A percentile compares a stretch with the other conserved stretches of the same genome.
phyloP scores from a whole-genome alignment of 2,329 filamentous ascomycete species.

The Rhinocladiella mackenziei region DNA sequence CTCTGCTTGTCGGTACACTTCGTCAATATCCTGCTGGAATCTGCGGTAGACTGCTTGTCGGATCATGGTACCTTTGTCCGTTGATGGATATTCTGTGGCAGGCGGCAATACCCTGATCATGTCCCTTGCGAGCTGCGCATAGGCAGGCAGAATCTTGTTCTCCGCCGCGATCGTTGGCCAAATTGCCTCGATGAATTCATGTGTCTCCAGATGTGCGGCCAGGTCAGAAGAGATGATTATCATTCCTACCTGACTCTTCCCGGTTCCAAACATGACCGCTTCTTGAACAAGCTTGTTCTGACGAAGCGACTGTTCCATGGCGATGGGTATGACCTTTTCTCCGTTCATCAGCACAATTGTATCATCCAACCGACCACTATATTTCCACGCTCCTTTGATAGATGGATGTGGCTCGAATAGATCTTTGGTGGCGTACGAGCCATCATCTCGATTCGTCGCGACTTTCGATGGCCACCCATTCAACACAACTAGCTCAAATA shows the following conservation, averaged over 20 bases:
- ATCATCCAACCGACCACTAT: conserved; percentile 45
- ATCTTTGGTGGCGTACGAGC: conserved; percentile 50
- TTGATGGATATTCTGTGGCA: conserved; percentile 47
- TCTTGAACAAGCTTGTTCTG: conserved; percentile 53
- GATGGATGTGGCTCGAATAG: conserved; percentile 40
- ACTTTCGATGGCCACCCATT: conserved; percentile 39
- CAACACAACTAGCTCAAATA: conserved; percentile 38
- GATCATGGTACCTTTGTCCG: conserved; percentile 57
- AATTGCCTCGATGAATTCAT: conserved; percentile 47
- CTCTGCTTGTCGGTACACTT: conserved; percentile 37
- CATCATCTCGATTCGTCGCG: conserved; percentile 44
- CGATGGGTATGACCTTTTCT: conserved; percentile 48
- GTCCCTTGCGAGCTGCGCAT: conserved; percentile 44
- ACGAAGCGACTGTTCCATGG: conserved; percentile 53
- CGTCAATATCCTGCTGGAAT: conserved; percentile 49
- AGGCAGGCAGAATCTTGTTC: conserved; percentile 50
- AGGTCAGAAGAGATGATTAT: conserved; percentile 51
- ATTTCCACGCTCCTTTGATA: conserved; percentile 41
- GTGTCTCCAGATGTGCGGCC: conserved; percentile 40
- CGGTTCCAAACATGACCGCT: conserved; percentile 55
- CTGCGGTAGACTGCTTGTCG: conserved; percentile 49
- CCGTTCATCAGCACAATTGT: conserved; percentile 48
- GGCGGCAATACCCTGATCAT: conserved; percentile 43
- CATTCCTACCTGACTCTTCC: conserved; percentile 50
- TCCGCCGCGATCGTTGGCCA: conserved; percentile 51